Conservation (phyloP, 2,329 filamentous ascomycete species). For the Nemania sp. region DNA sequence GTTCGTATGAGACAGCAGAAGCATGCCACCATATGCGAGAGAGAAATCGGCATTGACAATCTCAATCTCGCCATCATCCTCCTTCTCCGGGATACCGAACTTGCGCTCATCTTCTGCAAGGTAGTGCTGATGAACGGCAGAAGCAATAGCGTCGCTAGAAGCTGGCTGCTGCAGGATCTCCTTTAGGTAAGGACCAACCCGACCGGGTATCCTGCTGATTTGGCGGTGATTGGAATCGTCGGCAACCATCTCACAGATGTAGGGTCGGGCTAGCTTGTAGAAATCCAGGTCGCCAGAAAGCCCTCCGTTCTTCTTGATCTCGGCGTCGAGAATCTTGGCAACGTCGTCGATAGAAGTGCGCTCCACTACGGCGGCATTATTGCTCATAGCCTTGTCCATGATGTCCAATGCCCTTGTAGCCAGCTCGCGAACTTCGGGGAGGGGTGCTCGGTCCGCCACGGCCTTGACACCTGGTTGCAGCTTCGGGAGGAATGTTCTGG, state of each 20-base stretch:
- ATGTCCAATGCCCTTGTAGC: conserved; percentile 80
- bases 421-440: conserved; percentile 92
- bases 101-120: conserved; percentile 84
- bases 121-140: conserved; percentile 76
- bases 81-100: conserved; percentile 80
- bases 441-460: conserved; percentile 83
- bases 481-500: conserved; percentile 91
- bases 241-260: conserved; percentile 81
- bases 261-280: conserved; percentile 69
- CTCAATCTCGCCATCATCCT: conserved; percentile 89
- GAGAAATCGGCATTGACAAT: conserved; percentile 99
- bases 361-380: conserved; percentile 66
- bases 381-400: conserved; percentile 91
- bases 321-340: conserved; percentile 70
- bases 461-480: conserved; percentile 90
- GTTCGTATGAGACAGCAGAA: conserved; percentile 94
- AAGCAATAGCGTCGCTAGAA: conserved; percentile 65
- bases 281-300: conserved; percentile 64
- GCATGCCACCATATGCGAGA: conserved; percentile 95
- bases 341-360: conserved; percentile 75
- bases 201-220: conserved; percentile 69
- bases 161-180: conserved; percentile 66
- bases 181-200: conserved; percentile 75
- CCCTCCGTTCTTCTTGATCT: conserved; percentile 72
- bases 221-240: conserved; percentile 86